These are phyloP conservation scores for Calonectria pseudoreteaudii DNA, from an alignment of 2,329 filamentous ascomycete genomes.

Conservation along the genomic window DNA sequence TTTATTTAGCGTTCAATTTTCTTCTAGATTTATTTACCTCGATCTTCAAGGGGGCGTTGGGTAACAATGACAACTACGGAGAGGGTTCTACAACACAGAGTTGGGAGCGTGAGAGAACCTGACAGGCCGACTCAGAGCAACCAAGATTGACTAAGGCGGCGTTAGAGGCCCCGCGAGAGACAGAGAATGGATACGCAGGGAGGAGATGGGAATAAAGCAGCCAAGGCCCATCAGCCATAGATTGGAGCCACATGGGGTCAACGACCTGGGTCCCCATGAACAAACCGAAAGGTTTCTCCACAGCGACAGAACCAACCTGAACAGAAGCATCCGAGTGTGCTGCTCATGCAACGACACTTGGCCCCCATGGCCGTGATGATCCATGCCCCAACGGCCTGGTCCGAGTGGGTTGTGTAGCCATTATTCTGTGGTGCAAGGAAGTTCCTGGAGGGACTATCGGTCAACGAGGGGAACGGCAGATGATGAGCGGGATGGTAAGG, in stretches of 20 bases:
- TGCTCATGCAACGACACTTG: slow-evolving; percentile 26
- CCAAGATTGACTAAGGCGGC: neutral
- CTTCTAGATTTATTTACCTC: neutral
- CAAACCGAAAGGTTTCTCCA: slow-evolving; percentile 23
- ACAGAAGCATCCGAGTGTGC: slow-evolving; percentile 19
- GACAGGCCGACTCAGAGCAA: neutral
- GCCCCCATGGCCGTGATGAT: slow-evolving; percentile 22
- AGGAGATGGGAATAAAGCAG: slow-evolving; percentile 12
- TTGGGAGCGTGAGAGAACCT: neutral
- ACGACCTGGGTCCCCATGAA: slow-evolving; percentile 18
- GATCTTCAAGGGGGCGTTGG: neutral
- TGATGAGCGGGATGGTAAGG: slow-evolving; percentile 1
- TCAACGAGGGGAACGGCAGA: slow-evolving; percentile 17
- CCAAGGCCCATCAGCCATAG: slow-evolving; percentile 10
- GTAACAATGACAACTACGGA: neutral
- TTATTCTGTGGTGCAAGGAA: slow-evolving; percentile 14
- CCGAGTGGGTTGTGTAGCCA: slow-evolving; percentile 23
- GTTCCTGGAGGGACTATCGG: neutral
- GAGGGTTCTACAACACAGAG: neutral
- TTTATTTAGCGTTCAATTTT: neutral
- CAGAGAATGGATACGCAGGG: neutral
- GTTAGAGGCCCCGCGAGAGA: slow-evolving; percentile 8
- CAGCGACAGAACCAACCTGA: slow-evolving; percentile 21
- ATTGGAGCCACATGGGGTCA: slow-evolving; percentile 19
- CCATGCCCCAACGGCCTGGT: slow-evolving; percentile 27